Evolutionary conservation across 495 filamentous ascomycete species (phyloP).

Genomic region (Penicillium mononematosum): DNA sequence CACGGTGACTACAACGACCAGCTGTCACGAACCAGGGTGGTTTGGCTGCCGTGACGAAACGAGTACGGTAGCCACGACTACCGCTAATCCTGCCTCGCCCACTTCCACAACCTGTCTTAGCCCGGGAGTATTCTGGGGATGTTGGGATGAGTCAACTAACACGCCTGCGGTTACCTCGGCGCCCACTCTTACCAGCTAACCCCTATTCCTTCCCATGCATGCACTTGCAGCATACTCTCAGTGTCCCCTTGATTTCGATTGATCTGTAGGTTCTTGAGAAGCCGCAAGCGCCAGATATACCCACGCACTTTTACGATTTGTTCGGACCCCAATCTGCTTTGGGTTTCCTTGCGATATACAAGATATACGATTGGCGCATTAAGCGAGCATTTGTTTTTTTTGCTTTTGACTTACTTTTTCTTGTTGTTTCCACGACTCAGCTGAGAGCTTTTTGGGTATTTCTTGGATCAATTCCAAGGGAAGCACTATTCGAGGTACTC

Average conservation of each 20-base stretch:
- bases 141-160: neutral
- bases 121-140: neutral
- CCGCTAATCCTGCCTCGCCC: neutral
- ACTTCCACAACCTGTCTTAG: neutral
- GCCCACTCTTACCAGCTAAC: neutral
- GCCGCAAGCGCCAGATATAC: conserved; percentile 6
- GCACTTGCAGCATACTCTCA: neutral
- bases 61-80: conserved; percentile 37
- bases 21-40: conserved; percentile 68
- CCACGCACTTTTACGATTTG: conserved; percentile 5
- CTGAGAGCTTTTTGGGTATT: neutral
- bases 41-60: conserved; percentile 63
- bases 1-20: conserved; percentile 30
- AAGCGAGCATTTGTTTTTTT: conserved; percentile 4
- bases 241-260: neutral
- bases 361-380: conserved; percentile 7
- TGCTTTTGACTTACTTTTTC: neutral
- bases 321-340: neutral
- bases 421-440: neutral
- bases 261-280: neutral
- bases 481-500: neutral
- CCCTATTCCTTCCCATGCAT: neutral
- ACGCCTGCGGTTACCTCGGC: neutral
- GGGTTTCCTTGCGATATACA: conserved; percentile 1
- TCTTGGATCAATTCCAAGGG: neutral